Conservation (phyloP, 2,329 filamentous ascomycete species). For the Plectosphaerella cucumerina region DNA sequence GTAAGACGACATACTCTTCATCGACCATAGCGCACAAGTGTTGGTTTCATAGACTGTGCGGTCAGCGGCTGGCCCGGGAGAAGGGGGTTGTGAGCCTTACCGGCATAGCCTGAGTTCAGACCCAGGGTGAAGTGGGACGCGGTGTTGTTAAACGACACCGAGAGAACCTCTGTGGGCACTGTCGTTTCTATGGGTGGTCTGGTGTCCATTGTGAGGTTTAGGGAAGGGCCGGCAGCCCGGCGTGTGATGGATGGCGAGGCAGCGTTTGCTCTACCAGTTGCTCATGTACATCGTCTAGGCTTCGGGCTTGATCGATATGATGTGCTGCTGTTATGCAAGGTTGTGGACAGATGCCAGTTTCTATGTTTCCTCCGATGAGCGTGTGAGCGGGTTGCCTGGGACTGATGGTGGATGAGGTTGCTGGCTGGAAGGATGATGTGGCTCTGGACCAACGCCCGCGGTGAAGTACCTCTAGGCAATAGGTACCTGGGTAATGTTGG, state of each 20-base stretch:
- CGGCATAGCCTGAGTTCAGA: slow-evolving; percentile 74
- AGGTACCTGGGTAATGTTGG: too few species aligned
- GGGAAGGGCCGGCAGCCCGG: not conserved
- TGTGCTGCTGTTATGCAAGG: too few species aligned
- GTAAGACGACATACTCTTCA: not conserved
- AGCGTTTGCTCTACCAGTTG: not conserved
- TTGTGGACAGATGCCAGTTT: too few species aligned
- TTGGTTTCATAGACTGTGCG: slow-evolving; percentile 66
- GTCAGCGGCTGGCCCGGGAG: slow-evolving; percentile 17
- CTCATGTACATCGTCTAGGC: too few species aligned
- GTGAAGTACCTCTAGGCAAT: too few species aligned
- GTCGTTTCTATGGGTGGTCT: slow-evolving; percentile 79
- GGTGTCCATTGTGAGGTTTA: slow-evolving; percentile 69
- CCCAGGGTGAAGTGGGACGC: slow-evolving; percentile 83
- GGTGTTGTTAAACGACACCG: slow-evolving; percentile 81
- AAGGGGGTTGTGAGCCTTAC: slow-evolving; percentile 42
- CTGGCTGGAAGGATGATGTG: too few species aligned
- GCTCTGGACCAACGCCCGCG: too few species aligned
- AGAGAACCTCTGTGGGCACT: slow-evolving; percentile 70
- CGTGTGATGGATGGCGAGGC: too few species aligned
- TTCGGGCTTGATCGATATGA: too few species aligned
- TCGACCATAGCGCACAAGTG: slow-evolving; percentile 55
- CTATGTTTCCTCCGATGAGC: too few species aligned
- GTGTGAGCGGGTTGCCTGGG: too few species aligned
- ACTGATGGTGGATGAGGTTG: too few species aligned